Percentiles rank a stretch among this genome's conserved stretches.
These are phyloP conservation scores for Pseudocercospora ulei DNA, from an alignment of 2,329 filamentous ascomycete species.

Conservation along the genomic window DNA sequence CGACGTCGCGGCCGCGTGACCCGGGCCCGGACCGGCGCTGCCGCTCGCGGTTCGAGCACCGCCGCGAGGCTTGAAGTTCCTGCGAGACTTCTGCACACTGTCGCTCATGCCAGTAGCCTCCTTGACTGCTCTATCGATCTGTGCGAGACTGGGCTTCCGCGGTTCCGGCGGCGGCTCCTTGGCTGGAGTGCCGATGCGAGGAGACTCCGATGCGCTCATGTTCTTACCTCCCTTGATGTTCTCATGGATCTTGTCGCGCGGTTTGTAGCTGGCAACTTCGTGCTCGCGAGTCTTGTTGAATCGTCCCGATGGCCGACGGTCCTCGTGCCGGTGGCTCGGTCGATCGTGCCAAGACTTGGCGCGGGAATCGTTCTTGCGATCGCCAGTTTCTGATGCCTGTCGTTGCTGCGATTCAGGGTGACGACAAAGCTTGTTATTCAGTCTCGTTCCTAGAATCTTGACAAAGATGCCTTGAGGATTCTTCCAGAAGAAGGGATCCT, in stretches of 20 bases:
- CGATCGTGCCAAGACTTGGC: constrained; percentile 12
- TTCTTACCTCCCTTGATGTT: constrained; percentile 1
- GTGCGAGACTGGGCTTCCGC: constrained; percentile 3
- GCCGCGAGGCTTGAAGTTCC: constrained; percentile 9
- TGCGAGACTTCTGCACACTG: not conserved
- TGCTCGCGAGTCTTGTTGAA: constrained; percentile 15
- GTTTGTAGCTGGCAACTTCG: constrained; percentile 1
- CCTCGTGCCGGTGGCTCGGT: constrained; percentile 6
- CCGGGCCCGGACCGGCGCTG: not conserved
- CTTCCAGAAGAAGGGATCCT: constrained; percentile 18
- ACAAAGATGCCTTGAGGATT: constrained; percentile 25
- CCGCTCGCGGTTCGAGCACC: not conserved
- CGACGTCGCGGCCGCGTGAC: not conserved
- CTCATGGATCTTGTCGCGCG: constrained; percentile 2
- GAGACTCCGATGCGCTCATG: constrained; percentile 1
- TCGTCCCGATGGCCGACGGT: constrained; percentile 17
- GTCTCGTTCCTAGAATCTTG: constrained; percentile 24
- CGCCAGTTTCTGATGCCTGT: constrained; percentile 7
- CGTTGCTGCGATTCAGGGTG: constrained; percentile 12
- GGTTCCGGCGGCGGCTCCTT: constrained; percentile 1
- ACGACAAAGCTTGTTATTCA: constrained; percentile 24
- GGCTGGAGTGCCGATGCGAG: constrained; percentile 1
- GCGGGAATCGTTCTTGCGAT: constrained; percentile 10
- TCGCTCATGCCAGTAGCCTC: constrained; percentile 8
- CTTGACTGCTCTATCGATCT: constrained; percentile 5